Evolutionary conservation across 306 rosid species (phyloP).

Genomic region (Trichosanthes truncata): DNA sequence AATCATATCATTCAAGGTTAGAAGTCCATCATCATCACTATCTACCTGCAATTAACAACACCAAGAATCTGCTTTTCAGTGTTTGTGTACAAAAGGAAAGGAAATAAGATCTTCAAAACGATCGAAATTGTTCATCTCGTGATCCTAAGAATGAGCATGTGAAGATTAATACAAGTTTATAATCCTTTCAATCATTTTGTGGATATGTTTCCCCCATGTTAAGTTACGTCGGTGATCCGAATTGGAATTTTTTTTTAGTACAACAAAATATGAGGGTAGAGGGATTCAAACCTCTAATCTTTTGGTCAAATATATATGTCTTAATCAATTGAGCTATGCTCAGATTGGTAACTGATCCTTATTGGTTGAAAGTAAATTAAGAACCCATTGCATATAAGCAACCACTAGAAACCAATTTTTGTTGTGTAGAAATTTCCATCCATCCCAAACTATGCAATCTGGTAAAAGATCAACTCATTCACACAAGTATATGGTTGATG

Average conservation of each 20-base stretch:
- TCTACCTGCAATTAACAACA: conserved; percentile 60
- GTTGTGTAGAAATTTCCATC: not conserved
- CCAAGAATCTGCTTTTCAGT: not conserved
- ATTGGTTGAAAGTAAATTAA: not conserved
- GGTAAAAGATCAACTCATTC: not conserved
- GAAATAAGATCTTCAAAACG: not conserved
- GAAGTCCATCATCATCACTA: conserved; percentile 64
- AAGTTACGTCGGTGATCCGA: not conserved
- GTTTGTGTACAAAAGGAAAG: not conserved
- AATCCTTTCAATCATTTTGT: not conserved
- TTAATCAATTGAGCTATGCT: no score
- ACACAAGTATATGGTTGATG: not conserved
- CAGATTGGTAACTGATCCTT: no score
- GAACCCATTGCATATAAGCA: not conserved
- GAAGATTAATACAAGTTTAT: not conserved
- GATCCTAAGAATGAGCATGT: not conserved
- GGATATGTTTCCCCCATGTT: not conserved
- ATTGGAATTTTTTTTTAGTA: no score
- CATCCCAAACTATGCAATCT: not conserved
- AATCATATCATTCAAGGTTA: conserved; percentile 74
- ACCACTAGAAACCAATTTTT: not conserved
- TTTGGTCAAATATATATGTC: no score
- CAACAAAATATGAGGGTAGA: no score
- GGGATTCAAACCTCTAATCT: no score
- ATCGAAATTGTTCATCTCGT: not conserved